phyloP scores from a whole-genome alignment of 768 basidiomycete species.

The Tricholoma terreum region DNA sequence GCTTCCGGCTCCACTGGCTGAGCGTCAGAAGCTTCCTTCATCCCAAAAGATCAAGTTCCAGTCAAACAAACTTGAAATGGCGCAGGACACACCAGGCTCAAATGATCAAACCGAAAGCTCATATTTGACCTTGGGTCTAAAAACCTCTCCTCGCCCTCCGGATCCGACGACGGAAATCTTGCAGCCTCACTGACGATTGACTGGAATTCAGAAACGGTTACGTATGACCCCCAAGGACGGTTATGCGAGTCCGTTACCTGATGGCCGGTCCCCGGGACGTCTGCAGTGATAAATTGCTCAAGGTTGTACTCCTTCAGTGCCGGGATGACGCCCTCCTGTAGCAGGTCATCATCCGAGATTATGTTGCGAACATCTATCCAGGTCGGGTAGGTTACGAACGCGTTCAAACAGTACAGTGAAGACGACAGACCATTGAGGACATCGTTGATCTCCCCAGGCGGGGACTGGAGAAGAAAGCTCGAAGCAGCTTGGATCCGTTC shows the following conservation, averaged over 20 bases:
- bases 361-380: slow-evolving; percentile 82
- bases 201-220: slow-evolving; percentile 35
- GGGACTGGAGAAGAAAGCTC: slow-evolving; percentile 81
- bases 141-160: slow-evolving; percentile 63
- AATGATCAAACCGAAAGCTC: slow-evolving; percentile 82
- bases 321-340: slow-evolving; percentile 75
- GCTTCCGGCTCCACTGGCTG: slow-evolving; percentile 58
- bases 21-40: slow-evolving; percentile 75
- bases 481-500: slow-evolving; percentile 73
- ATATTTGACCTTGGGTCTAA: slow-evolving; percentile 79
- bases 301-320: slow-evolving; percentile 84
- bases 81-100: slow-evolving; percentile 61
- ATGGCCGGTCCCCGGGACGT: slow-evolving; percentile 74
- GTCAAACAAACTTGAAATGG: neutral
- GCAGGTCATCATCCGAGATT: slow-evolving; percentile 80
- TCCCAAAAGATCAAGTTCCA: slow-evolving; percentile 6
- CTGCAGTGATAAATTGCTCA: slow-evolving; percentile 82
- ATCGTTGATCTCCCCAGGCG: slow-evolving; percentile 96
- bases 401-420: slow-evolving; percentile 2
- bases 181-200: slow-evolving; percentile 79
- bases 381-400: slow-evolving; percentile 7
- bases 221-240: neutral
- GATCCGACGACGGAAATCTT: slow-evolving; percentile 40
- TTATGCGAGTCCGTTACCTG: slow-evolving; percentile 49
- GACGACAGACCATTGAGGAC: slow-evolving; percentile 75